A percentile compares a stretch with the other conserved stretches of the same genome.
These are phyloP conservation scores for Rubus idaeus DNA, from an alignment of 306 rosid genomes.

Conservation along the genomic window DNA sequence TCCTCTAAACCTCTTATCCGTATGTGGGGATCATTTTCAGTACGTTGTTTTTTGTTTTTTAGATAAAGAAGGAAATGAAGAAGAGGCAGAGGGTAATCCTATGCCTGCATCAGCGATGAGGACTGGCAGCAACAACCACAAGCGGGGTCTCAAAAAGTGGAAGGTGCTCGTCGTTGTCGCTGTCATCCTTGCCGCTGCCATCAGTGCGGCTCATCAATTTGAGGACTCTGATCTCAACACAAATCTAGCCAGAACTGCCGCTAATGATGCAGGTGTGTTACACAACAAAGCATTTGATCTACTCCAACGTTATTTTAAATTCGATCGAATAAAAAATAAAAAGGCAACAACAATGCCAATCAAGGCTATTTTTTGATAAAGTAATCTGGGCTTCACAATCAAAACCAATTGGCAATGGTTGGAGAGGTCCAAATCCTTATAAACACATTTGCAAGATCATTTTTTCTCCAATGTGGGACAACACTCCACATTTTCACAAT, in stretches of 20 bases:
- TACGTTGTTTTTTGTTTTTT: neutral
- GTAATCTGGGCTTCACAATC: too few relatives aligned
- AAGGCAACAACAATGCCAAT: neutral
- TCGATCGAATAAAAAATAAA: neutral
- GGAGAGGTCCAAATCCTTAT: too few relatives aligned
- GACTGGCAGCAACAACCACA: neutral
- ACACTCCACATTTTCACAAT: too few relatives aligned
- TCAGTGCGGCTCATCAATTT: neutral
- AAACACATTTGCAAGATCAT: too few relatives aligned
- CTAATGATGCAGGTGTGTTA: neutral
- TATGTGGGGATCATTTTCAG: neutral
- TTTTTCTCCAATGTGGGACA: too few relatives aligned
- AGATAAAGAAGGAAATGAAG: neutral
- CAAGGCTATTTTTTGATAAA: too few relatives aligned
- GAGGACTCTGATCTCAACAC: neutral
- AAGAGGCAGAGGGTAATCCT: neutral
- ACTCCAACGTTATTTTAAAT: neutral
- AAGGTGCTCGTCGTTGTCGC: neutral
- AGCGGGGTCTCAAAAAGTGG: neutral
- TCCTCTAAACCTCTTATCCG: neutral
- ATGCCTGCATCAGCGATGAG: neutral
- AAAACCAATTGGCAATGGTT: too few relatives aligned
- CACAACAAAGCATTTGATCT: neutral
- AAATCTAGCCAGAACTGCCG: neutral
- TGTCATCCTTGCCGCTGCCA: neutral